These are phyloP conservation scores for Cyberlindnera maritima DNA, from an alignment of 805 yeast species.

Conservation along the genomic window DNA sequence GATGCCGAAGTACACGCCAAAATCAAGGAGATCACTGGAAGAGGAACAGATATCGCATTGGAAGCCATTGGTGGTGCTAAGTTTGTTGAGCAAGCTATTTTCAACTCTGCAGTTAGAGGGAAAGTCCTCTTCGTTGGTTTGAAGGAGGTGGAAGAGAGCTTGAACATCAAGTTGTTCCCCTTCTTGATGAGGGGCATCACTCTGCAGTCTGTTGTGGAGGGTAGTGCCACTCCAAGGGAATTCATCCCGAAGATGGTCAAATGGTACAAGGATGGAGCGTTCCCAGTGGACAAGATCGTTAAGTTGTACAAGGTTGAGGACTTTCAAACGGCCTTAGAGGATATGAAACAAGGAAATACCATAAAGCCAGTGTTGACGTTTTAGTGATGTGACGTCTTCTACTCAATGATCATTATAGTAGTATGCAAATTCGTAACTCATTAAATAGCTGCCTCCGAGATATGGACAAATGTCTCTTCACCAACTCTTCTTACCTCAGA, in stretches of 20 bases:
- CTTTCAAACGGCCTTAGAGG: too few relatives aligned
- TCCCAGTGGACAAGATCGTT: too few relatives aligned
- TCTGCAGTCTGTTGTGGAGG: too few relatives aligned
- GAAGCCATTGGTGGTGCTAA: slow-evolving; percentile 11
- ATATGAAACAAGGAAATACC: too few relatives aligned
- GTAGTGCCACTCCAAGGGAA: too few relatives aligned
- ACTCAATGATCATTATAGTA: background rate
- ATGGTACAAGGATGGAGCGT: too few relatives aligned
- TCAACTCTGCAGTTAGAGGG: slow-evolving; percentile 2
- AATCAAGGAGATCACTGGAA: slow-evolving; percentile 11
- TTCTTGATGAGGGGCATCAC: too few relatives aligned
- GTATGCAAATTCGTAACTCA: background rate
- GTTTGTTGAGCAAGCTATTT: slow-evolving; percentile 4
- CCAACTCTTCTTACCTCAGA: slow-evolving; percentile 39
- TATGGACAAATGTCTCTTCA: slow-evolving; percentile 14
- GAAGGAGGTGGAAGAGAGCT: background rate
- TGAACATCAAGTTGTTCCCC: too few relatives aligned
- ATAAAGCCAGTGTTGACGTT: too few relatives aligned
- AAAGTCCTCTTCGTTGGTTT: background rate
- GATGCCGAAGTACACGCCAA: slow-evolving; percentile 7
- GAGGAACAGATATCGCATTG: slow-evolving; percentile 10
- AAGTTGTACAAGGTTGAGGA: too few relatives aligned
- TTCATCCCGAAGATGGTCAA: too few relatives aligned
- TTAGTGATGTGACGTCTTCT: too few relatives aligned
- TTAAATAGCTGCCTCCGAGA: slow-evolving; percentile 4